These are phyloP conservation scores for Fusarium euwallaceae DNA, from an alignment of 2,329 filamentous ascomycete species.

Conservation along the genomic window DNA sequence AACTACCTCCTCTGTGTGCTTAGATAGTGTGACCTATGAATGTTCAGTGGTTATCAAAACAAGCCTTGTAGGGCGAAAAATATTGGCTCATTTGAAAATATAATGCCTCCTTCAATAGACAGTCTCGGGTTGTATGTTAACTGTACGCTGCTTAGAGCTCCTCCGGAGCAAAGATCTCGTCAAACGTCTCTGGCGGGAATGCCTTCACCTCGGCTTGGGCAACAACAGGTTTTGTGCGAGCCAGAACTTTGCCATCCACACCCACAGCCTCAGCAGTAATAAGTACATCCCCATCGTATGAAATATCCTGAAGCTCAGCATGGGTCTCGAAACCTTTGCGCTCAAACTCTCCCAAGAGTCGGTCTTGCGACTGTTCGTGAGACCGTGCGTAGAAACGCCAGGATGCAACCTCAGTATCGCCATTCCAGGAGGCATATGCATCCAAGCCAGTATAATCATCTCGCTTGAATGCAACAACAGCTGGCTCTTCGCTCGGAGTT, in stretches of 20 bases:
- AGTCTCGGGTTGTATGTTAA: no score
- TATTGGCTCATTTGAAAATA: no score
- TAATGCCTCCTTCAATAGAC: no score
- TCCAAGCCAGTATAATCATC: neutral
- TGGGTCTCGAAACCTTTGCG: neutral
- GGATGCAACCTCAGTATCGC: slow-evolving; percentile 5
- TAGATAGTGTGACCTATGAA: no score
- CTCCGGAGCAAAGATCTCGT: neutral
- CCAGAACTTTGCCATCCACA: neutral
- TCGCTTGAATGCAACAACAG: slow-evolving; percentile 35
- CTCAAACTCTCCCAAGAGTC: neutral
- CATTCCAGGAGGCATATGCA: slow-evolving; percentile 9
- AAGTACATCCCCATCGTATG: neutral
- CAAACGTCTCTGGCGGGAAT: neutral
- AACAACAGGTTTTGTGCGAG: neutral
- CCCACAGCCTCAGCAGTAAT: neutral
- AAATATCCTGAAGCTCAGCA: neutral
- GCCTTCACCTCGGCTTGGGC: neutral
- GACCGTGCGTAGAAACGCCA: neutral
- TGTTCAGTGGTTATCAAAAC: no score
- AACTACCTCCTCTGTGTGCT: no score
- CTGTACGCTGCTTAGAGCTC: no score
- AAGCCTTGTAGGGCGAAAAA: no score
- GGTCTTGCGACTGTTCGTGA: neutral
- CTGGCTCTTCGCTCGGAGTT: slow-evolving; percentile 50